These are phyloP conservation scores for Candida berthetii DNA, from an alignment of 805 yeast species.

Conservation along the genomic window DNA sequence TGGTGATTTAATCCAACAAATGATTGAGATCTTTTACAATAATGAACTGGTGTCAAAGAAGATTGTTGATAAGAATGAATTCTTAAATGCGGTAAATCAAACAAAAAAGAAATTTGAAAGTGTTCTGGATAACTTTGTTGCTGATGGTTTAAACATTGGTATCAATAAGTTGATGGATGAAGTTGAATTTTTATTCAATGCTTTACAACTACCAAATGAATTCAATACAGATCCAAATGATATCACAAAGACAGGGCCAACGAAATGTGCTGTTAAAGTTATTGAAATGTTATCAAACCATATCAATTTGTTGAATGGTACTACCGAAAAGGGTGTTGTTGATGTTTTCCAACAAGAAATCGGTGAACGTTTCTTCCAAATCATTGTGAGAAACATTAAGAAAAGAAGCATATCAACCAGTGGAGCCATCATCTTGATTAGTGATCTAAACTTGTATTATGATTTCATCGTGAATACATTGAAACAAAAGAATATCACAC, in stretches of 20 bases:
- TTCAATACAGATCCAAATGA: slow-evolving; percentile 42
- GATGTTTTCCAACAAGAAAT: slow-evolving; percentile 94
- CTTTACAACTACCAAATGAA: slow-evolving; percentile 53
- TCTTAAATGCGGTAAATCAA: slow-evolving; percentile 70
- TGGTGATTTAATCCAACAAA: slow-evolving; percentile 89
- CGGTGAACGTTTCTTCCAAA: slow-evolving; percentile 77
- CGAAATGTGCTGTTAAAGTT: slow-evolving; percentile 60
- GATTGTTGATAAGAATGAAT: slow-evolving; percentile 70
- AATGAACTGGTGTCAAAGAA: slow-evolving; percentile 60
- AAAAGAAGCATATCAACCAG: slow-evolving; percentile 63
- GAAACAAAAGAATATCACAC: slow-evolving; percentile 62
- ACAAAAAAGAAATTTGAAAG: slow-evolving; percentile 79
- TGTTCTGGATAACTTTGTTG: slow-evolving; percentile 80
- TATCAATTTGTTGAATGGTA: slow-evolving; percentile 64
- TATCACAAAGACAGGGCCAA: slow-evolving; percentile 34
- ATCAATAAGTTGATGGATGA: slow-evolving; percentile 84
- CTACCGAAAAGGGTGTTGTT: slow-evolving; percentile 81
- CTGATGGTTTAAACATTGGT: slow-evolving; percentile 89
- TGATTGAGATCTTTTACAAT: slow-evolving; percentile 85
- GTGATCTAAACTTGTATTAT: slow-evolving; percentile 76
- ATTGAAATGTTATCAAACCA: slow-evolving; percentile 64
- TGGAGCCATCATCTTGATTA: slow-evolving; percentile 79
- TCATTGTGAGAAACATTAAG: slow-evolving; percentile 72
- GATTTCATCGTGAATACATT: slow-evolving; percentile 57
- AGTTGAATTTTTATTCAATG: slow-evolving; percentile 54